Evolutionary conservation across 1,284 basidiomycete species (phyloP).

Genomic region (Violaceomyces palustris): DNA sequence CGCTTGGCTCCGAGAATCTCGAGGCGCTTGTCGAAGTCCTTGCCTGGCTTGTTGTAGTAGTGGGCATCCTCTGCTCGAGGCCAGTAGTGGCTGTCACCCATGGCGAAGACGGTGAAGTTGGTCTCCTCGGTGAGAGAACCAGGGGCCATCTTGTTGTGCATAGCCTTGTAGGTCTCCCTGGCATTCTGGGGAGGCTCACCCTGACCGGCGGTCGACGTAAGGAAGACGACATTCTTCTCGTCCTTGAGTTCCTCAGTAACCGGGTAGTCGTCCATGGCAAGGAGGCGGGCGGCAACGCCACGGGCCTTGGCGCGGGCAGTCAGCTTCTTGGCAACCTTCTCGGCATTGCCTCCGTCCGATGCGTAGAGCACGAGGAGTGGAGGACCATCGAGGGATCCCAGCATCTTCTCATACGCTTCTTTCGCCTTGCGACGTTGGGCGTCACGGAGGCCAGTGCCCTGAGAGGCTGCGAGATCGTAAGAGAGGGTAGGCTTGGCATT

Average conservation of each 20-base stretch:
- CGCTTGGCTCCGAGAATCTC: conserved; percentile 45
- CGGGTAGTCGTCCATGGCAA: conserved; percentile 67
- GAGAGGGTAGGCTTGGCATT: conserved; percentile 71
- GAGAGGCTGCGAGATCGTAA: conserved; percentile 73
- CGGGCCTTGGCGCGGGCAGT: conserved; percentile 76
- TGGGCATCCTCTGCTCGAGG: conserved; percentile 90
- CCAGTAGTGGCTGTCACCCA: conserved; percentile 99
- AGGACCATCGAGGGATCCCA: conserved; percentile 81
- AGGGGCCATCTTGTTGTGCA: conserved; percentile 57
- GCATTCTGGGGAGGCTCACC: conserved; percentile 97
- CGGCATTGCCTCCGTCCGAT: conserved; percentile 87
- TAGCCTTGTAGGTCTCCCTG: conserved; percentile 80
- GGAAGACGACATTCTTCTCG: conserved; percentile 71
- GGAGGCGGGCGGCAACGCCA: conserved; percentile 65
- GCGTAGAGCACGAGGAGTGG: conserved; percentile 84
- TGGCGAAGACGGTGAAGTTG: conserved; percentile 70
- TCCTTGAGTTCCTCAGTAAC: conserved; percentile 61
- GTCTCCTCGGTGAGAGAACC: conserved; percentile 23
- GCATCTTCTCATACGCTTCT: conserved; percentile 77
- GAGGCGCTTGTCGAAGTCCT: conserved; percentile 73
- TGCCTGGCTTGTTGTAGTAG: conserved; percentile 95
- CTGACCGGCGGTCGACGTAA: conserved; percentile 97
- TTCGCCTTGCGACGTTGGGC: conserved; percentile 78
- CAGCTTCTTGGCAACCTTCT: conserved; percentile 90
- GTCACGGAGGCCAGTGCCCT: conserved; percentile 77